Evolutionary conservation across 305 asterid genomes (phyloP).

Genomic region (Solanum aculeatissimum): DNA sequence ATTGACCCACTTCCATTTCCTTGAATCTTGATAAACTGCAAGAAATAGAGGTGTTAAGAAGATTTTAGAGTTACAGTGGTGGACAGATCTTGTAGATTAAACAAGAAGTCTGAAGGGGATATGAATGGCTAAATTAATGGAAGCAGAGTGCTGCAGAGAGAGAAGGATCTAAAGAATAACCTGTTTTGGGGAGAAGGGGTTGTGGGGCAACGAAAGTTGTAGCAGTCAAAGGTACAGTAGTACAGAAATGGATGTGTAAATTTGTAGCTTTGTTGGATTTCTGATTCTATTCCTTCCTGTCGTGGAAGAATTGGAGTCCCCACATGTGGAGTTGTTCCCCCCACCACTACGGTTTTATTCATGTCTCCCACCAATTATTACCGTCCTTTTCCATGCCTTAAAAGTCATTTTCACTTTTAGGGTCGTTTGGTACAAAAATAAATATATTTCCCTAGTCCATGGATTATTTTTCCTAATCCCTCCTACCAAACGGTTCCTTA

Average conservation of each 20-base stretch:
- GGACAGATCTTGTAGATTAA: slow-evolving; percentile 25
- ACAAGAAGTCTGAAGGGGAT: slow-evolving; percentile 3
- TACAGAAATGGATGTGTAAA: slow-evolving; percentile 1
- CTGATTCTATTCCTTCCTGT: slow-evolving; percentile 1
- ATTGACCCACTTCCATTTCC: slow-evolving; percentile 45
- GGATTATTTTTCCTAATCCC: too few species aligned
- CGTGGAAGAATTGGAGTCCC: slow-evolving; percentile 4
- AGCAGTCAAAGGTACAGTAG: background rate
- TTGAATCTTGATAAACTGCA: background rate
- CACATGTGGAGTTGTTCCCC: background rate
- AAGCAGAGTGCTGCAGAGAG: background rate
- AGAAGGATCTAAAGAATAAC: slow-evolving; percentile 11
- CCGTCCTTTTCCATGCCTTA: background rate
- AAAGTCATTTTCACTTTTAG: background rate
- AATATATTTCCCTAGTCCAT: too few species aligned
- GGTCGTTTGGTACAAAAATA: too few species aligned
- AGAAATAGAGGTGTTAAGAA: background rate
- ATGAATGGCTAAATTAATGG: slow-evolving; percentile 29
- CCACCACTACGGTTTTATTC: background rate
- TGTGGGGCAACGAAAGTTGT: background rate
- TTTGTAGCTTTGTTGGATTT: slow-evolving; percentile 3
- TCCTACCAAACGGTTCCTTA: too few species aligned
- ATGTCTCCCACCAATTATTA: background rate
- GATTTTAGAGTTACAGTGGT: background rate
- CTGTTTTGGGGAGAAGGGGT: background rate